phyloP scores from a whole-genome alignment of 2,329 filamentous ascomycete species.

The Aulographum hederae region DNA sequence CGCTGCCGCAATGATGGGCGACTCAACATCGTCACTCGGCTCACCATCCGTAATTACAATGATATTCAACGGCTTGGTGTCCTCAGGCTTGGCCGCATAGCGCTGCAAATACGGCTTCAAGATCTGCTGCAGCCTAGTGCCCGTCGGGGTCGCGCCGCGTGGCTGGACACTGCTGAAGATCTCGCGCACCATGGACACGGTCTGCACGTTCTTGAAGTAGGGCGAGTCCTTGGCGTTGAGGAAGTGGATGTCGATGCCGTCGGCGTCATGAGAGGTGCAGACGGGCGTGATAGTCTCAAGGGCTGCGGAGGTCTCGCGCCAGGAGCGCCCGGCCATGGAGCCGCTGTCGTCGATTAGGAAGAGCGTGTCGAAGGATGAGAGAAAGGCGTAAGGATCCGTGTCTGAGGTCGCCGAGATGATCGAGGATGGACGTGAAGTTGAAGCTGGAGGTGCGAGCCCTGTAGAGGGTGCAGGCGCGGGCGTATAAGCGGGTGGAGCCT shows the following conservation, averaged over 20 bases:
- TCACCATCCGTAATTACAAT: slow-evolving; percentile 86
- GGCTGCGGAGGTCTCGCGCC: slow-evolving; percentile 55
- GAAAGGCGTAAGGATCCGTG: slow-evolving; percentile 59
- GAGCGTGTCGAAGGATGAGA: slow-evolving; percentile 65
- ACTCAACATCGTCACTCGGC: slow-evolving; percentile 62
- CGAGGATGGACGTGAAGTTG: neutral
- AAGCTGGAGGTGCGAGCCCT: neutral
- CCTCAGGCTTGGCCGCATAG: slow-evolving; percentile 29
- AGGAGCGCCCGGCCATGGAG: slow-evolving; percentile 63
- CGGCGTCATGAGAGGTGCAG: slow-evolving; percentile 58
- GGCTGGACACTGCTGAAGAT: slow-evolving; percentile 58
- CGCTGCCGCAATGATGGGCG: slow-evolving; percentile 47
- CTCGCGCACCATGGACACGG: slow-evolving; percentile 36
- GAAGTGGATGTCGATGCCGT: slow-evolving; percentile 86
- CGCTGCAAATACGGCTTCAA: slow-evolving; percentile 50
- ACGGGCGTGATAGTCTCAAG: slow-evolving; percentile 62
- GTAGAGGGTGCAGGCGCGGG: slow-evolving; percentile 8
- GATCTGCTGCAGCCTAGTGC: slow-evolving; percentile 50
- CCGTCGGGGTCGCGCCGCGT: slow-evolving; percentile 53
- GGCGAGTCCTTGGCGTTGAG: slow-evolving; percentile 48
- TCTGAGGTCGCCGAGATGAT: slow-evolving; percentile 10
- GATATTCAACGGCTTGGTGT: slow-evolving; percentile 66
- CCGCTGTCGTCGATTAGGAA: slow-evolving; percentile 88
- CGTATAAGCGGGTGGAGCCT: slow-evolving; percentile 24
- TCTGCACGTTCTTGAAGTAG: slow-evolving; percentile 47